These are phyloP conservation scores for Umbilicus rupestris DNA, from an alignment of 164 flowering plant genomes.

Conservation along the genomic window DNA sequence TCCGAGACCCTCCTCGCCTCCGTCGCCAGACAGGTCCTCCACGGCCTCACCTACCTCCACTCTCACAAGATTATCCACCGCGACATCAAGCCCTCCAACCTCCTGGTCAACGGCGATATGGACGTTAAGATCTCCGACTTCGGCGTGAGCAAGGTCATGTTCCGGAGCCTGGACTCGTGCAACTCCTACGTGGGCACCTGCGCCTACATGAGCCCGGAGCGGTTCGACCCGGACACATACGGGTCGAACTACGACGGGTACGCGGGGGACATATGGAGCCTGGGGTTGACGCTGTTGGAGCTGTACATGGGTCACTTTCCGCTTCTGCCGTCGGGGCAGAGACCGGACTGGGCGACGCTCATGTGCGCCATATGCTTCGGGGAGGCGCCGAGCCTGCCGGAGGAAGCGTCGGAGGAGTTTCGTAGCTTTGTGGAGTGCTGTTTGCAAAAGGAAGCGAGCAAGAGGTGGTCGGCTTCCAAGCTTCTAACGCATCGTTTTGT, in stretches of 20 bases:
- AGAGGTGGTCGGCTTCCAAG: slow-evolving; percentile 53
- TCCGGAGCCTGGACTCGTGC: slow-evolving; percentile 50
- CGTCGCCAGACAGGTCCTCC: slow-evolving; percentile 44
- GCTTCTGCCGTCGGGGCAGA: slow-evolving; percentile 41
- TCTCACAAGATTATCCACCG: slow-evolving; percentile 57
- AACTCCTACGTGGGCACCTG: slow-evolving; percentile 75
- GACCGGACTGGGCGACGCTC: slow-evolving; percentile 72
- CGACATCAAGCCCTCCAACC: slow-evolving; percentile 67
- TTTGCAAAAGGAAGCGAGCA: slow-evolving; percentile 53
- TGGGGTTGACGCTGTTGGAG: slow-evolving; percentile 61
- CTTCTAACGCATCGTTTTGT: slow-evolving; percentile 52
- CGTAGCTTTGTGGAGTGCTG: slow-evolving; percentile 52
- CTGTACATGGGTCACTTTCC: slow-evolving; percentile 67
- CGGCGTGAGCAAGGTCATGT: slow-evolving; percentile 69
- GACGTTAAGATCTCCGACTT: slow-evolving; percentile 74
- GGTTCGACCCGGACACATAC: slow-evolving; percentile 62
- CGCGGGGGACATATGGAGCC: slow-evolving; percentile 72
- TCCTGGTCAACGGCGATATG: slow-evolving; percentile 36
- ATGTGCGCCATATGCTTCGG: slow-evolving; percentile 82
- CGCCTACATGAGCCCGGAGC: slow-evolving; percentile 85
- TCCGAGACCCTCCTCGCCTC: slow-evolving; percentile 30
- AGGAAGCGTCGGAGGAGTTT: slow-evolving; percentile 38
- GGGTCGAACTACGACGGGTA: slow-evolving; percentile 54
- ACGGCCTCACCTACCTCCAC: slow-evolving; percentile 55
- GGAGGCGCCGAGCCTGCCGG: slow-evolving; percentile 53